Base-by-base conservation (phyloP, 192 early-diverging fungal species). In the Coemansia sp. region DNA sequence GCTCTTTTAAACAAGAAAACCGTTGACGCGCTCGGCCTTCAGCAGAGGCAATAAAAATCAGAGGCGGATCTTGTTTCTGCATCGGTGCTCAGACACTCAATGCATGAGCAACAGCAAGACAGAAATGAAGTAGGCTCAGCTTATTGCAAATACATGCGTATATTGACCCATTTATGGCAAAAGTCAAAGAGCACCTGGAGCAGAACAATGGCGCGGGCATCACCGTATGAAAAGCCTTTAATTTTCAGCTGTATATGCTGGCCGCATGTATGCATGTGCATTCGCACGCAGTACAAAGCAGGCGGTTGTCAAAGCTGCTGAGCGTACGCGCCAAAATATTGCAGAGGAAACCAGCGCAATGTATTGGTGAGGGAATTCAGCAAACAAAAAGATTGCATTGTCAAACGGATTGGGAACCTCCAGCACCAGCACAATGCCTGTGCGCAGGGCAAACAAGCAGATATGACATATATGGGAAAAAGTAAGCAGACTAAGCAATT, bases 391-490 rank as follows among this genome's bases (percentile, higher is more conserved):
- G 41, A 2, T 15, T 15, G 47, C 47, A 49, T 49, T 49, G 47
- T 49, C n/a, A 6, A 5, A 17, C 17, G 47, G 47, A 49, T 49
- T 49, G 47, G 47, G 47, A 49, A 49, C 47, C 17, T 14, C 47
- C 47, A 49, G 47, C 47, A 19, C 47, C 14, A 21, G 47, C 12
- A 49, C 47, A 49, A 49, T 49, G 47, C 17, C 47, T 43, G 29
- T 32, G 47, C 47, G 47, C 47, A 19, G 1, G 47, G n/a, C 14
- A 19, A 49, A 49, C 47, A 49, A 49, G 47, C 47, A 17, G 47
- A 17, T 17, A 17, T 49, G 47, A 19, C 47, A 60, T 35, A 53
- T 45, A 37, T 61, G 37, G 59, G 51, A 49, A 57, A 57, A 64
- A 60, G 50, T 8, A 66, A 24, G 49, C 57, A 39, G 32, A 19